Base-by-base conservation (phyloP, 2,329 filamentous ascomycete genomes). In the Westerdykella sp. region DNA sequence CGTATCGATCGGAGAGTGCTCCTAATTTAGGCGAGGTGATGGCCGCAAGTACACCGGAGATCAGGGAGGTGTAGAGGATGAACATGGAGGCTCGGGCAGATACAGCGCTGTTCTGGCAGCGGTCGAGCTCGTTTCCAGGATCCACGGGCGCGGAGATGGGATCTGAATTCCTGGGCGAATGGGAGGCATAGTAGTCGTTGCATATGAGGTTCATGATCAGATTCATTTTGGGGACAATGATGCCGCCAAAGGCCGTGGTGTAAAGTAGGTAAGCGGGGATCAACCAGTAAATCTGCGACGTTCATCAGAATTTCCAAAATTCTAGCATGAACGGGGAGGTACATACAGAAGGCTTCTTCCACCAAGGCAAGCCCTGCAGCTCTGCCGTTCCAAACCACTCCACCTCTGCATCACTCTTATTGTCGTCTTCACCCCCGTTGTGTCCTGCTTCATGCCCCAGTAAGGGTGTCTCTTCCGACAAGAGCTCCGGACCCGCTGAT, bases 181-280 rank as follows among this genome's bases (percentile, higher is more conserved):
- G 47, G 9, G 94, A 84, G 18, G 82, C 76, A 52, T 93, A 84
- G 66, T 95, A 94, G 47, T 85, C 77, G 49, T 81, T 79, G 66
- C 93, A 98, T 41, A 97, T 80, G 22, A 98, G 75, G 45, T 83
- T 78, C 48, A 95, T 75, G 49, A 95, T 87, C 68, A 96, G 70
- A 59, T 95, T 95, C 49, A 95, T 75, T 64, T 85, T 93, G 9
- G 91, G 90, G 7, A 96, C 87, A 6, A 93, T 73, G 6, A 87
- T 79, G 44, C 87, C 88, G 25, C 91, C 93, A 65, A 93, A 91
- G 0, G 90, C 89, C 42, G 94, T 72, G 0, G 88, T 87, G 61
- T 88, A 91, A 36, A 95, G 68, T 43, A 85, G 75, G 66, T 90
- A 93, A 1, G 89, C 86, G 0, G 78, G 80, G 6, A 97, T 66